Evolutionary conservation across 2,329 filamentous ascomycete species (phyloP).

Genomic region (Tympanopsis confertula): DNA sequence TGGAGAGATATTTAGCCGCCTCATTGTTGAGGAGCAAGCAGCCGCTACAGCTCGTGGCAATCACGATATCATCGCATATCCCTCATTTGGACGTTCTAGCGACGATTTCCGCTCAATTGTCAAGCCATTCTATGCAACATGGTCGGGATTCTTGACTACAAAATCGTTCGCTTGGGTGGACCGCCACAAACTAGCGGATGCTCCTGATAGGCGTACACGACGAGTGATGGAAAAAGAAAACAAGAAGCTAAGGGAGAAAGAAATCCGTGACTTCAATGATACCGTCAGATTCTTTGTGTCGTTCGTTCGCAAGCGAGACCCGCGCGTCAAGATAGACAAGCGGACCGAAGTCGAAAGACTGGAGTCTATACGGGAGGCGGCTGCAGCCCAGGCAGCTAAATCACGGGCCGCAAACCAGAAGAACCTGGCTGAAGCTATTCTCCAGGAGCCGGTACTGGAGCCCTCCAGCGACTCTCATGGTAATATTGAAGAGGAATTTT

Average conservation of each 20-base stretch:
- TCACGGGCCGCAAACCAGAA: conserved; percentile 72
- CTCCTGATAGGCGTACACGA: conserved; percentile 71
- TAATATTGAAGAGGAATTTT: too few species aligned
- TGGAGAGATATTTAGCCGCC: conserved; percentile 63
- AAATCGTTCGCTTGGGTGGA: conserved; percentile 90
- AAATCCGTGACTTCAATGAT: conserved; percentile 80
- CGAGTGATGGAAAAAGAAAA: conserved; percentile 94
- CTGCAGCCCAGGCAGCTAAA: conserved; percentile 72
- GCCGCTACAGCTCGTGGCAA: conserved; percentile 61
- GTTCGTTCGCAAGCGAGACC: conserved; percentile 85
- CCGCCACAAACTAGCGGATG: conserved; percentile 69
- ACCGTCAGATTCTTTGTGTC: conserved; percentile 74
- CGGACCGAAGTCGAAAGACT: conserved; percentile 74
- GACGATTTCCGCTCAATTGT: conserved; percentile 69
- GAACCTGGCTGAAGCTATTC: conserved; percentile 52
- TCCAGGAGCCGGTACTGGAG: conserved; percentile 62
- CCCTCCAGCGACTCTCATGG: conserved; percentile 39
- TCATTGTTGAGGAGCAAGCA: conserved; percentile 67
- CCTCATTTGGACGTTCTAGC: conserved; percentile 67
- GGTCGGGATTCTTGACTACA: conserved; percentile 70
- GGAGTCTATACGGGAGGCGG: conserved; percentile 63
- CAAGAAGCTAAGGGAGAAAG: conserved; percentile 69
- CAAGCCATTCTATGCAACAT: conserved; percentile 68
- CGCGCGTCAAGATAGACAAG: conserved; percentile 65
- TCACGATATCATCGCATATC: conserved; percentile 53